phyloP scores from a whole-genome alignment of 331 rosid species.

The Rhamnella rubrinervis region DNA sequence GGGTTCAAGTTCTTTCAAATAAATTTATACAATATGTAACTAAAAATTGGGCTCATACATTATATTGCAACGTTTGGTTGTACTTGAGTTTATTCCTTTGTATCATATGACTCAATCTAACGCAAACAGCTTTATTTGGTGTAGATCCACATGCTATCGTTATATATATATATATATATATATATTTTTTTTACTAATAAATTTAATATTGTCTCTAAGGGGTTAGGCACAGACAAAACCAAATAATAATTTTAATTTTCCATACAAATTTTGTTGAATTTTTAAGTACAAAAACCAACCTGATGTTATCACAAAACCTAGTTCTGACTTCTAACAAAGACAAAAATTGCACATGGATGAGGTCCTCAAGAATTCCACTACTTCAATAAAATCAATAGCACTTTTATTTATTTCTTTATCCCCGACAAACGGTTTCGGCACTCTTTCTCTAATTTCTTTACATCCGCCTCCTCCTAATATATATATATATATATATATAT shows the following conservation, averaged over 20 bases:
- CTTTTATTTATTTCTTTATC: conserved; percentile 23
- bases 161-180: too few relatives aligned
- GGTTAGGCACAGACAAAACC: conserved; percentile 11
- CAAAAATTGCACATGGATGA: conserved; percentile 40
- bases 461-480: neutral
- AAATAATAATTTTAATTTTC: neutral
- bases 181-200: neutral
- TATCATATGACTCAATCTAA: too few relatives aligned
- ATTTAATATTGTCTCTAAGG: neutral
- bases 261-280: conserved; percentile 3
- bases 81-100: too few relatives aligned
- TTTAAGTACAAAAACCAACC: conserved; percentile 26
- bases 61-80: too few relatives aligned
- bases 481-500: conserved; percentile 17
- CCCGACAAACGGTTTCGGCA: conserved; percentile 46
- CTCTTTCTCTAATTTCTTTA: conserved; percentile 16
- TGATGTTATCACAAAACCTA: conserved; percentile 22
- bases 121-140: neutral
- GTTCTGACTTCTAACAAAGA: conserved; percentile 29
- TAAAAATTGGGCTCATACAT: too few relatives aligned
- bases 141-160: conserved; percentile 21
- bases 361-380: neutral
- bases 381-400: neutral
- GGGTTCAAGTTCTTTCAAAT: too few relatives aligned
- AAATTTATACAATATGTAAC: too few relatives aligned